Evolutionary conservation across 352 stramenopile species (phyloP).

Genomic region (Pythium folliculosum): DNA sequence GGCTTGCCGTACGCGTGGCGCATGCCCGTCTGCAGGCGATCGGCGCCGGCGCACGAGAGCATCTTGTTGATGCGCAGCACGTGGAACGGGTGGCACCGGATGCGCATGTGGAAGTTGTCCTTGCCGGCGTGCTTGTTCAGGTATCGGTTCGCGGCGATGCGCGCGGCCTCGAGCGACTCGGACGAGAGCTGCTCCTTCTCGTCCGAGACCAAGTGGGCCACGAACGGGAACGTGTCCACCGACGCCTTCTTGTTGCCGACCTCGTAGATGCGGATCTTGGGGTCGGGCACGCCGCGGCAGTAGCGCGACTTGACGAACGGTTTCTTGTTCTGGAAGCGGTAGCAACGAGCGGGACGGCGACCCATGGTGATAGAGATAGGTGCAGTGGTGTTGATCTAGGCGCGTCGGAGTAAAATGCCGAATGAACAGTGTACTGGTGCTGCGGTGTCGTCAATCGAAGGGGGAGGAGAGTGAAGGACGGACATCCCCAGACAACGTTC

Average conservation of each 20-base stretch:
- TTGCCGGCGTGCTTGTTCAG: constrained; percentile 98
- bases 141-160: constrained; percentile 99
- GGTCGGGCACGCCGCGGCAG: constrained; percentile 98
- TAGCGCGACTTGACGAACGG: constrained; percentile 99
- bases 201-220: constrained; percentile 95
- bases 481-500: too few species aligned
- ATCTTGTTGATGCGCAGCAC: constrained; percentile 99
- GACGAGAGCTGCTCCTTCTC: constrained; percentile 95
- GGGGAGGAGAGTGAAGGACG: background rate
- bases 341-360: constrained; percentile 96
- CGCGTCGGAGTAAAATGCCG: background rate
- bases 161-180: constrained; percentile 97
- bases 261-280: constrained; percentile 99
- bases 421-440: background rate
- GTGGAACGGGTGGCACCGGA: constrained; percentile 99
- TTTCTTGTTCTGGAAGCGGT: constrained; percentile 99
- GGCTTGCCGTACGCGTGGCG: constrained; percentile 99
- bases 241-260: constrained; percentile 98
- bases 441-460: background rate
- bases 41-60: constrained; percentile 99
- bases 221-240: constrained; percentile 99
- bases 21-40: constrained; percentile 99
- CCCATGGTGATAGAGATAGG: constrained; percentile 31
- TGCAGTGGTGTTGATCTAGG: background rate
- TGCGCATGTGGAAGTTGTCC: constrained; percentile 99